Conservation (phyloP, 257 asterid species). For the Lycium barbarum region DNA sequence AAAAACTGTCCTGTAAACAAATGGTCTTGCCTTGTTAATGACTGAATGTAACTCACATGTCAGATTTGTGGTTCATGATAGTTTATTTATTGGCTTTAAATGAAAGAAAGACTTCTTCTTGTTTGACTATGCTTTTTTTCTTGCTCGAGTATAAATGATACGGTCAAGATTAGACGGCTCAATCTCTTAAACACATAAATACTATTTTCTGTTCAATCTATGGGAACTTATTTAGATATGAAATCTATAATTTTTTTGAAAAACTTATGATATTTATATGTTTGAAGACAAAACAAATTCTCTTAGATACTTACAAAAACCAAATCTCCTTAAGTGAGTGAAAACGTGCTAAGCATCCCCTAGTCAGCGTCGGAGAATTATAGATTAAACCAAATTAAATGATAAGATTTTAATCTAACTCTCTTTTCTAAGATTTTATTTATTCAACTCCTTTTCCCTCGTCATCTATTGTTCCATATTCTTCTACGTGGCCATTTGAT, state of each 20-base stretch:
- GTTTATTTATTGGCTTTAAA: constrained; percentile 14
- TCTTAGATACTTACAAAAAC: neutral
- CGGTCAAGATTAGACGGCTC: constrained; percentile 16
- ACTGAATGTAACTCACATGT: neutral
- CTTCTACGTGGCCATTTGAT: constrained; percentile 21
- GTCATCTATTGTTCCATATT: neutral
- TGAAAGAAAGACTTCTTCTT: constrained; percentile 13
- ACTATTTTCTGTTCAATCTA: neutral
- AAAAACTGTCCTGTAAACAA: neutral
- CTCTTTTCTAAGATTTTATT: neutral
- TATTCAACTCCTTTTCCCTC: neutral
- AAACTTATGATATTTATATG: neutral
- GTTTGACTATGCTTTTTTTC: constrained; percentile 10
- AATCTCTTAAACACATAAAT: neutral
- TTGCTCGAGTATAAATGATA: neutral
- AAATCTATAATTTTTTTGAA: neutral
- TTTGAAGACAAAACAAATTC: neutral
- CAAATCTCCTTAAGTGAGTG: neutral
- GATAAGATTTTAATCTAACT: neutral
- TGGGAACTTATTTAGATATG: neutral
- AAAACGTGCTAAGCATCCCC: too few relatives aligned
- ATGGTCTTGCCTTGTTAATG: neutral
- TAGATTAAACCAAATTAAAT: neutral
- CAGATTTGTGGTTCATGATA: neutral
- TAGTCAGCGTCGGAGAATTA: too few relatives aligned